A percentile compares a stretch with the other conserved stretches of the same genome.
These are phyloP conservation scores for Dryas alaskensis DNA, from an alignment of 306 rosid species.

Conservation along the genomic window DNA sequence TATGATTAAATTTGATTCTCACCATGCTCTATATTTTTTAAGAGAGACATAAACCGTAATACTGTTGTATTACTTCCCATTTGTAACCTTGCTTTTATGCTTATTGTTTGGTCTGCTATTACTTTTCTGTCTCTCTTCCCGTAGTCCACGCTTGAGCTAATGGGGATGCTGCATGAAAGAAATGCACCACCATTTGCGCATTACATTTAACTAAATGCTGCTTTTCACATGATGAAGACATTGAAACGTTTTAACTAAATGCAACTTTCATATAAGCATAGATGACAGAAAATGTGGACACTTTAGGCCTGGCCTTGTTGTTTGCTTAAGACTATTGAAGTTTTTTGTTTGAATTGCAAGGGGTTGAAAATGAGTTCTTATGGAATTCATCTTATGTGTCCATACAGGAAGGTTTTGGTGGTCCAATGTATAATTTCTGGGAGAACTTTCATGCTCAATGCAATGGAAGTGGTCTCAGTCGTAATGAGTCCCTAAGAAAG, in stretches of 20 bases:
- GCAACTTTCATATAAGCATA: neutral
- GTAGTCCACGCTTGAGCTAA: neutral
- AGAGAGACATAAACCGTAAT: neutral
- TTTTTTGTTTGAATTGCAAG: neutral
- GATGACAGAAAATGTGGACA: neutral
- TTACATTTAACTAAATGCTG: neutral
- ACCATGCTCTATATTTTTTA: neutral
- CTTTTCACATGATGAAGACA: neutral
- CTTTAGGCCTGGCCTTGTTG: neutral
- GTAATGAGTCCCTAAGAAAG: slow-evolving; percentile 23
- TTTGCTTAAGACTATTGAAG: neutral
- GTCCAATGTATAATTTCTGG: slow-evolving; percentile 16
- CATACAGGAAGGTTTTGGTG: slow-evolving; percentile 23
- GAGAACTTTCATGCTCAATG: slow-evolving; percentile 23
- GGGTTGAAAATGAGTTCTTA: neutral
- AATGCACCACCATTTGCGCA: neutral
- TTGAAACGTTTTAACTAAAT: neutral
- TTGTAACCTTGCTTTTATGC: neutral
- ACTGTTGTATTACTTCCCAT: neutral
- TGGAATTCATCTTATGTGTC: neutral
- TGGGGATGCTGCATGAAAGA: neutral
- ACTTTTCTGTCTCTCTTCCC: neutral
- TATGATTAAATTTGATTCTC: slow-evolving; percentile 6
- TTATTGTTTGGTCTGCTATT: neutral
- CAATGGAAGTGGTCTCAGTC: slow-evolving; percentile 13